Base-by-base conservation (phyloP, 23 red algal genomes). In the Chondrus crispus region DNA sequence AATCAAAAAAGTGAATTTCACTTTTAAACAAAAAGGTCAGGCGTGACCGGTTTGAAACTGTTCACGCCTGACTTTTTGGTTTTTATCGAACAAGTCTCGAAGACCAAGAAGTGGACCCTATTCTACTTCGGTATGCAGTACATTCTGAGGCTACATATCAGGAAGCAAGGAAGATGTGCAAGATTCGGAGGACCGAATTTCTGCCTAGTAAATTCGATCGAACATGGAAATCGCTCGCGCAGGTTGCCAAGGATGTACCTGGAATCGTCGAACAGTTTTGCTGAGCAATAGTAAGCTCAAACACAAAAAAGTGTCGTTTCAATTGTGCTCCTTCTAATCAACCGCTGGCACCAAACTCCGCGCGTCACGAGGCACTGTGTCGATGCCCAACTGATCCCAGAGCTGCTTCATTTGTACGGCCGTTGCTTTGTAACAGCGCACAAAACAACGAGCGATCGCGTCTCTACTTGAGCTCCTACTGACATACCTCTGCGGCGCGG, bases 121-220 rank as follows among this genome's bases (percentile, higher is more conserved):
- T 39, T 11, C 71, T 77, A 26, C 9, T 46, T 14, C 26, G 43
- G 71, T 48, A 77, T 16, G 71, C 22, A 8, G 26, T 26, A 20
- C 71, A 77, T 38, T 77, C 13, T 35, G 71, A 77, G 37, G 43
- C 11, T 48, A 77, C 71, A 46, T 77, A 42, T 48, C 71, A 77
- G 37, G 28, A 16, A 11, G 71, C 44, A 20, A 20, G 43, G 10
- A 37, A n/a, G 1, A 11, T 1, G 0, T 16, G 44, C 29, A 47
- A 2, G 11, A 82, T 82, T 26, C 78, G 78, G 1, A 16, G 46
- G 8, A 1, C 26, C n/a, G 2, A 36, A 13, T 41, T 41, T 20
- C 40, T 82, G 45, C 0, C 1, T 24, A 51, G 57, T 57, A 1
- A 50, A 9, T 6, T 46, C 8, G 78, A 82, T 46, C 1, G 46